Percentiles rank a stretch among this genome's conserved stretches.
Evolutionary conservation across 768 basidiomycete genomes (phyloP).

Genomic region (Fistulinella prunicolor): DNA sequence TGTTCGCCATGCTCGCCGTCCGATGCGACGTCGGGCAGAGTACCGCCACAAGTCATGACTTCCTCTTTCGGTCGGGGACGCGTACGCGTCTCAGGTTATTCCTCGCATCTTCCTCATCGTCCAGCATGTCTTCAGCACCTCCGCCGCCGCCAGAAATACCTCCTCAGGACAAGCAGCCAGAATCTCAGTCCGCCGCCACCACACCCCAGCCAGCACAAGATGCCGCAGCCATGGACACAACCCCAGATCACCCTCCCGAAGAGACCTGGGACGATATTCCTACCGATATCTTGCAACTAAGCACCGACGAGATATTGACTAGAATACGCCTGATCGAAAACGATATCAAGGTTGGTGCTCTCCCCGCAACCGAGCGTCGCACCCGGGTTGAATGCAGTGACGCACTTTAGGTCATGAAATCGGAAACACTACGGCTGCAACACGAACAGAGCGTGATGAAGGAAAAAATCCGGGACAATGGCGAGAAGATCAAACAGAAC

Average conservation of each 20-base stretch:
- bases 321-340: constrained; percentile 94
- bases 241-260: constrained; percentile 64
- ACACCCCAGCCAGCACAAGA: constrained; percentile 33
- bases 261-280: constrained; percentile 93
- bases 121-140: constrained; percentile 54
- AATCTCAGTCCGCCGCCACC: constrained; percentile 34
- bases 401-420: constrained; percentile 84
- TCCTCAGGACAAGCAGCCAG: constrained; percentile 49
- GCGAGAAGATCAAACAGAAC: constrained; percentile 99
- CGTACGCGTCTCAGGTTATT: too few relatives aligned
- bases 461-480: constrained; percentile 97
- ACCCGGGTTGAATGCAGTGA: background rate
- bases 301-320: constrained; percentile 84
- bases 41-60: constrained; percentile 9
- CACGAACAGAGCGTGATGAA: constrained; percentile 97
- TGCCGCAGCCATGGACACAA: constrained; percentile 62
- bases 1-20: constrained; percentile 34
- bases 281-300: constrained; percentile 73
- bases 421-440: constrained; percentile 85
- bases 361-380: background rate
- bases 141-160: constrained; percentile 47
- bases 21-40: background rate
- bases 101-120: constrained; percentile 2
- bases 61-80: constrained; percentile 24
- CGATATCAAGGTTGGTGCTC: constrained; percentile 76